Base-by-base conservation (phyloP, 176 grass and related monocot genomes). In the Oryza meyeriana region DNA sequence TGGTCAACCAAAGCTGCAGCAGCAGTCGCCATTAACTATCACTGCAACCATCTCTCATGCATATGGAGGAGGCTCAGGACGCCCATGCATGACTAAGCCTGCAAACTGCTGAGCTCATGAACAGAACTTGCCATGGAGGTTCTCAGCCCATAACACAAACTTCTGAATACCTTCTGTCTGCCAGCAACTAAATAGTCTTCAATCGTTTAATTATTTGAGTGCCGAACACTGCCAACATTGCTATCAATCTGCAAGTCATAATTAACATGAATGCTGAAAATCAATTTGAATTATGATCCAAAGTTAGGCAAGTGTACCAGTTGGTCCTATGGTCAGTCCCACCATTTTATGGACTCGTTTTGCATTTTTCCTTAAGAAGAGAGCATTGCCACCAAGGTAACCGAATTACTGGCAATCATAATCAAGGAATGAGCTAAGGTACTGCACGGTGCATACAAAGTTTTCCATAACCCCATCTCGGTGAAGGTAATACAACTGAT, bases 31-130 rank as follows among this genome's bases (percentile, higher is more conserved):
- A 87, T 69, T 75, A 81, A 87, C 78, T 76, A 69, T 75, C 85
- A 68, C 34, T 0, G 47, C 42, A 79, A 61, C 69, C 50, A 66
- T 79, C 40, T 85, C 69, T 83, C 38, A 72, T 77, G 31, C 59
- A 63, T 64, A 78, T 68, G 66, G 47, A 44, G 75, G 74, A 29
- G 68, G 68, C 44, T 61, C 81, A 64, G 82, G 85, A 29, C 42
- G 69, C 42, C 26, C 68, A 59, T 68, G 59, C 79, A 74, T 83
- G 61, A 83, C 30, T 48, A 67, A 33, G 58, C 29, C 75, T 79
- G 88, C 68, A 75, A 58, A 57, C 41, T 50, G 72, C 72, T 78
- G 65, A 91, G 77, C 44, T 85, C 79, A 85, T 91, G 72, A 88
- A 85, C 78, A 91, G 85, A 70, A 72, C 67, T 5, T 85, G 47